Evolutionary conservation across 1,139 yeast species (phyloP).

Genomic region (Magnusiomyces tetraspermus): DNA sequence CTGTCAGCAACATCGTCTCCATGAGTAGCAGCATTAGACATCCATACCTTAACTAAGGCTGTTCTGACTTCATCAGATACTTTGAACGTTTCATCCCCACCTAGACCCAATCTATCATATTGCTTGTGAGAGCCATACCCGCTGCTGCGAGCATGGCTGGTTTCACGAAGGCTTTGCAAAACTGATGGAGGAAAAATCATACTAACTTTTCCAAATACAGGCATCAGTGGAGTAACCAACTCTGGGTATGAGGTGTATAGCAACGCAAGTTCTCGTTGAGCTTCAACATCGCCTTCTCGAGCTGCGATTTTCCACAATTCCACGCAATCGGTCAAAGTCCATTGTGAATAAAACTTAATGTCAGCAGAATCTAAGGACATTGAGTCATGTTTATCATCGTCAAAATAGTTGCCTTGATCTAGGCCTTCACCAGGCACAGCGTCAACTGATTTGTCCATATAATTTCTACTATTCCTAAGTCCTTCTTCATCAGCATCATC

Average conservation of each 20-base stretch:
- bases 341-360: conserved; percentile 19
- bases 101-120: conserved; percentile 1
- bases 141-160: background rate
- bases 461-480: too few species aligned
- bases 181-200: conserved; percentile 23
- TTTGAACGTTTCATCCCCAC: conserved; percentile 24
- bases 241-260: conserved; percentile 30
- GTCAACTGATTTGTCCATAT: too few species aligned
- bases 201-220: conserved; percentile 23
- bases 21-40: conserved; percentile 26
- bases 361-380: background rate
- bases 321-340: conserved; percentile 26
- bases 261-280: conserved; percentile 29
- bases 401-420: background rate
- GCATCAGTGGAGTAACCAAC: conserved; percentile 22
- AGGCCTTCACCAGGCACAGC: conserved; percentile 10
- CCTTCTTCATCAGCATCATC: conserved; percentile 1
- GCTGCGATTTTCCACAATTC: conserved; percentile 28
- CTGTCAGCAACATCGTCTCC: conserved; percentile 29
- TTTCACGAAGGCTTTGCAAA: background rate
- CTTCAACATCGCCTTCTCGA: conserved; percentile 26
- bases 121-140: background rate
- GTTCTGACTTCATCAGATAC: conserved; percentile 26
- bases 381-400: conserved; percentile 6
- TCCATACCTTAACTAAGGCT: conserved; percentile 29